A percentile compares a stretch with the other conserved stretches of the same genome.
Conservation (phyloP, 1,139 yeast species). For the Arxiozyma telluris region DNA sequence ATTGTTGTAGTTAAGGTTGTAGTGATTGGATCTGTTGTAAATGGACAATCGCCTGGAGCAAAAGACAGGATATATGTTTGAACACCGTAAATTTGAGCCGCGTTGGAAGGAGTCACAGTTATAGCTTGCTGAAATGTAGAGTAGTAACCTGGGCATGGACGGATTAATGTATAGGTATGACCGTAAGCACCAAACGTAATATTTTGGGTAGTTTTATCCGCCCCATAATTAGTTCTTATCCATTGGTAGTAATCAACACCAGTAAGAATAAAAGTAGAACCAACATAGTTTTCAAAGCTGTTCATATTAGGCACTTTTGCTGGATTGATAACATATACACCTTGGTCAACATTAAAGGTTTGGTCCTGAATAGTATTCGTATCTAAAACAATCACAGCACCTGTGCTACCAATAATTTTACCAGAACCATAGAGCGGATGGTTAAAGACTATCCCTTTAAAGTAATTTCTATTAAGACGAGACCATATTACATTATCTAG, state of each 20-base stretch:
- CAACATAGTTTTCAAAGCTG: background rate
- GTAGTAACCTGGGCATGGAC: no score
- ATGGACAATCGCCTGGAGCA: no score
- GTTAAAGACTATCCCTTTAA: background rate
- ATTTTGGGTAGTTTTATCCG: background rate
- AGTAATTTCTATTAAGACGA: background rate
- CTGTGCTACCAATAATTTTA: background rate
- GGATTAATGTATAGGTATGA: background rate
- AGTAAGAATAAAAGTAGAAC: background rate
- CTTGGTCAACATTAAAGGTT: background rate
- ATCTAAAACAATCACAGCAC: background rate
- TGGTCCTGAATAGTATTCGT: background rate
- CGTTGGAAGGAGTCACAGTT: no score
- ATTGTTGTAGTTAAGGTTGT: no score
- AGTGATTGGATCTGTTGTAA: no score
- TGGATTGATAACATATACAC: background rate
- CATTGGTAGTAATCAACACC: background rate
- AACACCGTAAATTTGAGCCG: no score
- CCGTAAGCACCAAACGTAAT: background rate
- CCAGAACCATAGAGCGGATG: background rate
- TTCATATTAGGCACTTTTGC: background rate
- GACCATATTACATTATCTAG: no score
- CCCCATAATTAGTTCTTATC: background rate
- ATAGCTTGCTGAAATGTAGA: no score
- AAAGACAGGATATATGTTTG: no score